These are phyloP conservation scores for Adansonia madagascariensis DNA, from an alignment of 441 rosid genomes.

Conservation along the genomic window DNA sequence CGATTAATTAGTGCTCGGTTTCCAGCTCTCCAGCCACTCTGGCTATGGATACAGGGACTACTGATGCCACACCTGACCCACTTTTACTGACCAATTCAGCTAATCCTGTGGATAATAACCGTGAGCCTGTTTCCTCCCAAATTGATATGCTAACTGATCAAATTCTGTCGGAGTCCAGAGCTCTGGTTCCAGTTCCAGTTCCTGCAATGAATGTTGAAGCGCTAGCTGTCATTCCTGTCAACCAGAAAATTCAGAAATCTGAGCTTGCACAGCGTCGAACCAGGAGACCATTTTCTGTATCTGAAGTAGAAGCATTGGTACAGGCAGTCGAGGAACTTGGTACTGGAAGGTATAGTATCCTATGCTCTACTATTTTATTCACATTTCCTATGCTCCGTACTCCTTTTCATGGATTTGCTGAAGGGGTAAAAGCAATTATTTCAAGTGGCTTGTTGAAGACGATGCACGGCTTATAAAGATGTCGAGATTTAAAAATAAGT, in stretches of 20 bases:
- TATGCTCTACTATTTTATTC: neutral
- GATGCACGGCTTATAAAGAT: constrained; percentile 3
- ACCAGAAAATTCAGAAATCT: constrained; percentile 46
- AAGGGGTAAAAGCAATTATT: neutral
- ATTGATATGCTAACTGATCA: constrained; percentile 44
- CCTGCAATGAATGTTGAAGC: constrained; percentile 45
- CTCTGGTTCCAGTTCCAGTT: constrained; percentile 41
- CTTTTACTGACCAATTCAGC: constrained; percentile 34
- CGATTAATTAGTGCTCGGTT: constrained; percentile 25
- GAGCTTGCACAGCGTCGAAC: constrained; percentile 67
- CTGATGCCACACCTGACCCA: constrained; percentile 41
- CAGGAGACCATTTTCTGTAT: constrained; percentile 73
- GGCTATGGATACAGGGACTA: constrained; percentile 44
- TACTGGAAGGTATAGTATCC: constrained; percentile 60
- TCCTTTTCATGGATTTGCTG: neutral
- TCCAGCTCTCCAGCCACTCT: constrained; percentile 59
- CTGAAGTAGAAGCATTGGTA: constrained; percentile 76
- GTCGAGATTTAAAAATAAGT: constrained; percentile 26
- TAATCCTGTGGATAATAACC: constrained; percentile 35
- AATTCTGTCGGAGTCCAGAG: constrained; percentile 48
- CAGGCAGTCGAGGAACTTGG: constrained; percentile 77
- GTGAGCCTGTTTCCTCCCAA: constrained; percentile 41
- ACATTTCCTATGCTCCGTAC: neutral
- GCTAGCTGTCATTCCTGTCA: constrained; percentile 42
- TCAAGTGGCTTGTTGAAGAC: neutral